Evolutionary conservation across 2,329 filamentous ascomycete genomes (phyloP).

Genomic region (Xylaria sp.): DNA sequence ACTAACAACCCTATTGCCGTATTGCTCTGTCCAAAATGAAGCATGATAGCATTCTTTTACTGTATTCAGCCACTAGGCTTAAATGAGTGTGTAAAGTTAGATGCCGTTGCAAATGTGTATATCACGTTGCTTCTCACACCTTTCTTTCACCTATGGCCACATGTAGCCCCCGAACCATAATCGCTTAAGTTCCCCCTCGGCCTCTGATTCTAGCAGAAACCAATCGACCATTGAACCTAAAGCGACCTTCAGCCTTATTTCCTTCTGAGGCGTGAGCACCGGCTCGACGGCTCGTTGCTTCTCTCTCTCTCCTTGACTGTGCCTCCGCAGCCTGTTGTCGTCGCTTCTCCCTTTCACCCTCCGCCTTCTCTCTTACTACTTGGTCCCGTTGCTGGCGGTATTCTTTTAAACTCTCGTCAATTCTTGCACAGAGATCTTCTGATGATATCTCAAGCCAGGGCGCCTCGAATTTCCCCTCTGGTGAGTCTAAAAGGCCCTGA

Average conservation of each 20-base stretch:
- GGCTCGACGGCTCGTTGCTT: not conserved
- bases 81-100: not conserved
- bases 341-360: not conserved
- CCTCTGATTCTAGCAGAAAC: slow-evolving; percentile 7
- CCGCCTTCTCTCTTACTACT: not conserved
- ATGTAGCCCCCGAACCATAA: not conserved
- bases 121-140: not conserved
- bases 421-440: not conserved
- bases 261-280: not conserved
- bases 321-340: not conserved
- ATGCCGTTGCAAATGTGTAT: not conserved
- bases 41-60: too few relatives aligned
- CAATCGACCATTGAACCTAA: not conserved
- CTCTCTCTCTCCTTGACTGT: not conserved
- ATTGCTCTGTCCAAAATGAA: too few relatives aligned
- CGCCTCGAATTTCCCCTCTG: not conserved
- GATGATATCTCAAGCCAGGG: slow-evolving; percentile 3
- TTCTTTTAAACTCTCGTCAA: not conserved
- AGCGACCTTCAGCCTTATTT: not conserved
- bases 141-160: too few relatives aligned
- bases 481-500: not conserved
- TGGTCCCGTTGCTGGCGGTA: not conserved
- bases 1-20: too few relatives aligned
- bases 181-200: not conserved
- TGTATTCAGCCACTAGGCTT: too few relatives aligned